A percentile compares a stretch with the other conserved stretches of the same genome.
Conservation (phyloP, 192 early-diverging fungal species). For the Umbelopsis sp. region DNA sequence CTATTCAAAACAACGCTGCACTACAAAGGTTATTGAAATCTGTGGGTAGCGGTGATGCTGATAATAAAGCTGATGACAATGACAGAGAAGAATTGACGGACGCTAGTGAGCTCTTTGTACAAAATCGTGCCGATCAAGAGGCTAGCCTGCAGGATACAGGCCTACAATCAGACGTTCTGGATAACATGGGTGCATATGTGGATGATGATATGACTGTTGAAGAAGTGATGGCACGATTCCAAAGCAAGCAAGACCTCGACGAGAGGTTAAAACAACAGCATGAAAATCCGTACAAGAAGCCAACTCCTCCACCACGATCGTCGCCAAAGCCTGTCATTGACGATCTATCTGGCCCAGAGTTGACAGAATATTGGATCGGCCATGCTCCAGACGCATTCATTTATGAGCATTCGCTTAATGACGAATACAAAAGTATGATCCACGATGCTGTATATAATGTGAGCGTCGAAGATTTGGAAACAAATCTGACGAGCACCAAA, state of each 20-base stretch:
- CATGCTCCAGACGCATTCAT: constrained; percentile 30
- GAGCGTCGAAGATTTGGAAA: constrained; percentile 33
- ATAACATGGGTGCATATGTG: constrained; percentile 46
- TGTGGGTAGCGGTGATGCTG: constrained; percentile 16
- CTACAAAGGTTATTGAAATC: constrained; percentile 20
- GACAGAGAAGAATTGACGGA: constrained; percentile 38
- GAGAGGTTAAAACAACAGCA: constrained; percentile 2
- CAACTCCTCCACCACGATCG: not conserved
- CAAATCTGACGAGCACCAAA: constrained; percentile 29
- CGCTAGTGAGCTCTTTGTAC: not conserved
- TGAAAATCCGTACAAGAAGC: not conserved
- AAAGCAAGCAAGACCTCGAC: constrained; percentile 23
- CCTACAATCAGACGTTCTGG: constrained; percentile 23
- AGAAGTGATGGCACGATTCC: constrained; percentile 34
- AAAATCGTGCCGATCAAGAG: not conserved
- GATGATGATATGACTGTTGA: constrained; percentile 53
- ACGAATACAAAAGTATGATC: constrained; percentile 44
- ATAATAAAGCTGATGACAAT: constrained; percentile 51
- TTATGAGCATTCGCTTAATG: constrained; percentile 34
- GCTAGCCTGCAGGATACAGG: not conserved
- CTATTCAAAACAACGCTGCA: constrained; percentile 18
- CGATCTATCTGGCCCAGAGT: not conserved
- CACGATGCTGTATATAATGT: constrained; percentile 40
- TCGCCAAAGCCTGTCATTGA: not conserved
- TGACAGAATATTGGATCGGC: not conserved